A percentile compares a stretch with the other conserved stretches of the same genome.
phyloP scores from a whole-genome alignment of 1,284 basidiomycete genomes.

The Ganoderma resinaceum region DNA sequence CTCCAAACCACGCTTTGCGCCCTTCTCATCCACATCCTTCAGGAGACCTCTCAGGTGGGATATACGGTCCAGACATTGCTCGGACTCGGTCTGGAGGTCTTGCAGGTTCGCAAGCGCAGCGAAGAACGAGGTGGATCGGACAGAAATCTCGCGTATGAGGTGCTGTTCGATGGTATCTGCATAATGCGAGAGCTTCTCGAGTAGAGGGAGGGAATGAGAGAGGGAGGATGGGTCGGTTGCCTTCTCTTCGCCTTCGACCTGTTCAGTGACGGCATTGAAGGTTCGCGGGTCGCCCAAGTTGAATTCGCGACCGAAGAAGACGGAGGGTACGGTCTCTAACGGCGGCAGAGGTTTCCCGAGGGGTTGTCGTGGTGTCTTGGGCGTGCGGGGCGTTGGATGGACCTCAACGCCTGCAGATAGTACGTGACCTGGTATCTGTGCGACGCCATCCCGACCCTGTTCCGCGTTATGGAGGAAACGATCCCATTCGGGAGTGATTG shows the following conservation, averaged over 20 bases:
- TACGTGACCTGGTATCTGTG: slow-evolving; percentile 46
- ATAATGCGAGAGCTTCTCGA: slow-evolving; percentile 94
- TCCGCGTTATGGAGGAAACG: slow-evolving; percentile 63
- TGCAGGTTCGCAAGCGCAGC: slow-evolving; percentile 95
- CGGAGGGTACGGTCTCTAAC: slow-evolving; percentile 79
- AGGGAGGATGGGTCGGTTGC: slow-evolving; percentile 62
- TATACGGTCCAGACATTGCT: slow-evolving; percentile 83
- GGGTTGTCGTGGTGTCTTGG: slow-evolving; percentile 42
- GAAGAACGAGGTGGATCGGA: slow-evolving; percentile 94
- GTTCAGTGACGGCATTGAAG: slow-evolving; percentile 84
- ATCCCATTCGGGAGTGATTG: slow-evolving; percentile 82
- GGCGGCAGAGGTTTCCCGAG: slow-evolving; percentile 61
- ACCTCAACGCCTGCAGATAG: slow-evolving; percentile 35
- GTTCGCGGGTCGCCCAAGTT: slow-evolving; percentile 87
- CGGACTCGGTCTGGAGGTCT: slow-evolving; percentile 89
- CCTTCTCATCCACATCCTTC: slow-evolving; percentile 78
- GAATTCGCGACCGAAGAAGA: slow-evolving; percentile 85
- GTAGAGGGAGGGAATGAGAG: slow-evolving; percentile 74
- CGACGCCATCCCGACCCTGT: slow-evolving; percentile 53
- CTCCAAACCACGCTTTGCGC: slow-evolving; percentile 80
- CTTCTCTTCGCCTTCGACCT: slow-evolving; percentile 37
- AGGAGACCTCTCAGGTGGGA: slow-evolving; percentile 76
- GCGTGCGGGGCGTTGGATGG: slow-evolving; percentile 36
- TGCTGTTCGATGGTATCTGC: slow-evolving; percentile 96
- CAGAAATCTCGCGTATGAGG: slow-evolving; percentile 91